Evolutionary conservation across 2,329 filamentous ascomycete genomes (phyloP), one percentile per base, ranked within the genome.

Genomic region (Hymenoscyphus occultus): DNA sequence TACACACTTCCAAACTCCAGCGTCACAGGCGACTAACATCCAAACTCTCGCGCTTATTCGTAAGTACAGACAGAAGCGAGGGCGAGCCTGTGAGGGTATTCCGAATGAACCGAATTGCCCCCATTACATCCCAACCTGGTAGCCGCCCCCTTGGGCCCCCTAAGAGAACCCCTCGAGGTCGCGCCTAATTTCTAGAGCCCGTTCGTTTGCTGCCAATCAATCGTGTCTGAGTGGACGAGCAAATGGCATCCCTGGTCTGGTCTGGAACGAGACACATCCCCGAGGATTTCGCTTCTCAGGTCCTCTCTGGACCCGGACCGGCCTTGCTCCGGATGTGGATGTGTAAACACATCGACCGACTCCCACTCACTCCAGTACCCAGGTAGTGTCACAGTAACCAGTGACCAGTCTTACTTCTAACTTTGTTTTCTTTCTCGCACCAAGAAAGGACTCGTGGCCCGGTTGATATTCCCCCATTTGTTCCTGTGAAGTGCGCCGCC

Each of bases 401-500:
- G 28, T 28, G 28, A 28, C 28, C 28, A 28, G 28, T 28, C 28
- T 28, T 28, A 42, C 13, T 42, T 42, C n/a, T 5, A 45, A 45
- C 28, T 28, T 28, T 28, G 28, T 28, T 28, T 28, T 28, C 28
- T 28, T 28, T 28, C 28, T 28, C 28, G n/a, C 45, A 51, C 45
- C 45, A 51, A 22, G 45, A 22, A 51, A n/a, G 45, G 45, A 51
- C 45, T 51, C n/a, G 45, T 51, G 45, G 45, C 45, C 45, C n/a
- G 45, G n/a, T 51, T 51, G 45, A 51, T 51, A 22, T 51, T 19
- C n/a, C 45, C 45, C 3, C 19, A 28, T 28, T 28, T 28, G 22
- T 28, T 28, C 22, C 22, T 19, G 6, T 35, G 32, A 35, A n/a
- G 16, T 9, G 16, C n/a, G n/a, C n/a, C 45, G 19, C 45, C 45